Percentiles rank a stretch among this genome's conserved stretches.
These are phyloP conservation scores for Alternaria consortialis DNA, from an alignment of 2,329 filamentous ascomycete species.

Conservation along the genomic window DNA sequence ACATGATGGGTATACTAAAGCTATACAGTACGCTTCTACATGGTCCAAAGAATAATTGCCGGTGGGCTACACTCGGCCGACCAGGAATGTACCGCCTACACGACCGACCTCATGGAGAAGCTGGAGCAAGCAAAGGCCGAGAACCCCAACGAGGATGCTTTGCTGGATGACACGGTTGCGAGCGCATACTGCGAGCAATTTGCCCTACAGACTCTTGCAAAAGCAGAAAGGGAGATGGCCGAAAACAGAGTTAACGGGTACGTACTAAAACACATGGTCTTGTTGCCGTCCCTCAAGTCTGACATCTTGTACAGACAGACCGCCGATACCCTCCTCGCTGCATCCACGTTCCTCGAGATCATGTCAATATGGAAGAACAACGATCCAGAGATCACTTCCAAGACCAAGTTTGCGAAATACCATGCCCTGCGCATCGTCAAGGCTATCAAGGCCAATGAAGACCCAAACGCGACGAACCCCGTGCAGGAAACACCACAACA, in stretches of 20 bases:
- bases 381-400: slow-evolving; percentile 79
- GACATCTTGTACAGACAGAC: slow-evolving; percentile 71
- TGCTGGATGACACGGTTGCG: slow-evolving; percentile 84
- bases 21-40: slow-evolving; percentile 62
- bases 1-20: slow-evolving; percentile 24
- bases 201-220: slow-evolving; percentile 83
- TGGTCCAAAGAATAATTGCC: slow-evolving; percentile 88
- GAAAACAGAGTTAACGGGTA: slow-evolving; percentile 85
- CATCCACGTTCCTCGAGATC: slow-evolving; percentile 90
- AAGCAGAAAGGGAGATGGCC: slow-evolving; percentile 82
- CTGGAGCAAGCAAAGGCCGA: slow-evolving; percentile 82
- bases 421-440: slow-evolving; percentile 91
- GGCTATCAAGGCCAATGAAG: slow-evolving; percentile 87
- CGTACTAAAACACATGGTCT: slow-evolving; percentile 23
- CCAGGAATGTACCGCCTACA: slow-evolving; percentile 81
- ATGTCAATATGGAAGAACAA: slow-evolving; percentile 80
- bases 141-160: slow-evolving; percentile 79
- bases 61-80: slow-evolving; percentile 81
- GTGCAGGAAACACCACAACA: slow-evolving; percentile 62
- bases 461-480: slow-evolving; percentile 92
- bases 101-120: slow-evolving; percentile 86
- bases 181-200: slow-evolving; percentile 96
- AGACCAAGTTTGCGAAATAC: slow-evolving; percentile 97
- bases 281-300: slow-evolving; percentile 6
- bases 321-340: slow-evolving; percentile 90